phyloP scores from a whole-genome alignment of 768 basidiomycete genomes.

The Macrolepiota fuliginosa region DNA sequence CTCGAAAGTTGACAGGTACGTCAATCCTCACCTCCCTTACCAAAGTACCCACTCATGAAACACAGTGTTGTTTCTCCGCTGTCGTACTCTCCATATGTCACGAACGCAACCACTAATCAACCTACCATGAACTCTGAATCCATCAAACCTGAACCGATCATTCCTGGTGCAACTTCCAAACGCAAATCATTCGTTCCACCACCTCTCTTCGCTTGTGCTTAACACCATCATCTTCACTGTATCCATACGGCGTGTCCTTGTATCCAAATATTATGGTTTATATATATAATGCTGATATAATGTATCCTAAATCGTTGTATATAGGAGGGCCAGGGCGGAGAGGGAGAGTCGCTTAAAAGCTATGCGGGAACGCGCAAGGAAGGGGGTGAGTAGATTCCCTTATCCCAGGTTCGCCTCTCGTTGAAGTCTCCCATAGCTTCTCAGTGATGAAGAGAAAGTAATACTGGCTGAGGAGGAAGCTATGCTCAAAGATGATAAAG shows the following conservation, averaged over 20 bases:
- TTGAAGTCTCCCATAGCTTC: conserved; percentile 32
- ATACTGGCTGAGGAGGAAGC: conserved; percentile 52
- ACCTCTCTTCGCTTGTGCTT: conserved; percentile 66
- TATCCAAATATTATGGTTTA: conserved; percentile 16
- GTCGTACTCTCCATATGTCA: conserved; percentile 19
- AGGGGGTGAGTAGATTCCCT: conserved; percentile 52
- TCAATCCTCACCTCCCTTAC: conserved; percentile 20
- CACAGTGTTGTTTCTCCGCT: conserved; percentile 39
- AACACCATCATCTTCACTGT: conserved; percentile 31
- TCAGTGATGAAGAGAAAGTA: conserved; percentile 64
- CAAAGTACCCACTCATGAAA: conserved; percentile 66
- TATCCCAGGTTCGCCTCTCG: not conserved
- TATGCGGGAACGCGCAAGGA: conserved; percentile 71
- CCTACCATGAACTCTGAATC: conserved; percentile 19
- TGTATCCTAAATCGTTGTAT: conserved; percentile 17
- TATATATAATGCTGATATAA: conserved; percentile 16
- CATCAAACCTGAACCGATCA: conserved; percentile 24
- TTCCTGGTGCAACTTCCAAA: conserved; percentile 32
- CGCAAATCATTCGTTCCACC: conserved; percentile 59
- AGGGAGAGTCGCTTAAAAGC: conserved; percentile 67
- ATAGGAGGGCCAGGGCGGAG: conserved; percentile 74
- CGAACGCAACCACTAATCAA: conserved; percentile 9
- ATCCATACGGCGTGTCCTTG: conserved; percentile 25
- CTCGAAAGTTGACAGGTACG: conserved; percentile 67
- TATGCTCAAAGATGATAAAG: conserved; percentile 39